Percentiles rank a stretch among this genome's conserved stretches.
Conservation (phyloP, 2,329 filamentous ascomycete species). For the Leptographium procerum region DNA sequence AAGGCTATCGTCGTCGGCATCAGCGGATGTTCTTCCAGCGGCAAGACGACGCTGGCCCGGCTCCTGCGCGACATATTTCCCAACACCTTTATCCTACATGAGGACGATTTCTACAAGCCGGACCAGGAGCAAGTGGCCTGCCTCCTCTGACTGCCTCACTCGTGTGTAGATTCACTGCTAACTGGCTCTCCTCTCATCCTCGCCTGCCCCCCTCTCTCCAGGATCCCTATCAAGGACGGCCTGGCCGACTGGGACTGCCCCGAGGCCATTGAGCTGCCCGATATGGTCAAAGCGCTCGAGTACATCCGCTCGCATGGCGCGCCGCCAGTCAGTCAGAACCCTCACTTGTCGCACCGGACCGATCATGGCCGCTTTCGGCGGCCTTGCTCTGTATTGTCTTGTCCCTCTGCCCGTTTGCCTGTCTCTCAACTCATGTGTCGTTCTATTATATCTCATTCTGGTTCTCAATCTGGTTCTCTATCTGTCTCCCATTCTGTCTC, state of each 20-base stretch:
- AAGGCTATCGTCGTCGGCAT: conserved; percentile 62
- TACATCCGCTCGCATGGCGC: conserved; percentile 60
- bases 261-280: conserved; percentile 60
- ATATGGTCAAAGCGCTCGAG: conserved; percentile 53
- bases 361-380: conserved; percentile 15
- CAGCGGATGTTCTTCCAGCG: conserved; percentile 82
- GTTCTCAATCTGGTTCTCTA: no score
- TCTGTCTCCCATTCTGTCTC: not conserved
- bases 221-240: conserved; percentile 44
- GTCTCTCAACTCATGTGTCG: not conserved
- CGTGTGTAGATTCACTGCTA: not conserved
- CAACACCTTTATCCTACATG: conserved; percentile 71
- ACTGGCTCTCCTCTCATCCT: not conserved
- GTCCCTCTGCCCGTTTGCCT: not conserved
- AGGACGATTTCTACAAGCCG: conserved; percentile 89
- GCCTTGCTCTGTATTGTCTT: not conserved
- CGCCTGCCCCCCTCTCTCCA: no score
- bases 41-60: conserved; percentile 87
- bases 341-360: conserved; percentile 15
- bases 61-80: conserved; percentile 75
- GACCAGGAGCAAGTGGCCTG: conserved; percentile 52
- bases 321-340: conserved; percentile 42
- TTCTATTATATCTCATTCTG: not conserved
- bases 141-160: not conserved
- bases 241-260: conserved; percentile 89